Evolutionary conservation across 2,329 filamentous ascomycete species (phyloP).

Genomic region (Paecilomyces sp.): DNA sequence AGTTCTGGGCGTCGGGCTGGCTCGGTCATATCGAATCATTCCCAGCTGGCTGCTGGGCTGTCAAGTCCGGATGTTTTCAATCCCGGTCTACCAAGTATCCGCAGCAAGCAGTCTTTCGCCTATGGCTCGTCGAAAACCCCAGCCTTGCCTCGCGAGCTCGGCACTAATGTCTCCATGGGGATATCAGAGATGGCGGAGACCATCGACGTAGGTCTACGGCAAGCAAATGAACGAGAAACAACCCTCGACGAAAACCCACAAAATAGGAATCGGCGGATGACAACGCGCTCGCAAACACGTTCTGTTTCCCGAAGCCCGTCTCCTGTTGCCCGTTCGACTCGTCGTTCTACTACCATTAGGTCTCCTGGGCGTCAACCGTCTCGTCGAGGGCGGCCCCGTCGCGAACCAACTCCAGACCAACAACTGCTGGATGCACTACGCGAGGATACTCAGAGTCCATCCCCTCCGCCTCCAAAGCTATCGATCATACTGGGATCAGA

Average conservation of each 20-base stretch:
- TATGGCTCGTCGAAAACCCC: slow-evolving; percentile 32
- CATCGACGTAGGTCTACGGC: slow-evolving; percentile 23
- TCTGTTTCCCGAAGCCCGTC: slow-evolving; percentile 2
- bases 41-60: slow-evolving; percentile 6
- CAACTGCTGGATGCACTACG: slow-evolving; percentile 21
- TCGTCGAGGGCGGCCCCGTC: slow-evolving; percentile 15
- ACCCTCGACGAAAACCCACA: slow-evolving; percentile 7
- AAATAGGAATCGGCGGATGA: slow-evolving; percentile 4
- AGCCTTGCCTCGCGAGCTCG: slow-evolving; percentile 26
- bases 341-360: slow-evolving; percentile 3
- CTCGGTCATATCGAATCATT: slow-evolving; percentile 5
- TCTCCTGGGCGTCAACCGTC: slow-evolving; percentile 7
- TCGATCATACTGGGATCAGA: not conserved
- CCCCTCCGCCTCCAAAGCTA: slow-evolving; percentile 8
- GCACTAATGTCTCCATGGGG: slow-evolving; percentile 21
- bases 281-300: slow-evolving; percentile 6
- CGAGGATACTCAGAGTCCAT: slow-evolving; percentile 15
- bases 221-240: slow-evolving; percentile 9
- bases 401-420: slow-evolving; percentile 26
- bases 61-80: slow-evolving; percentile 15
- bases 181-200: slow-evolving; percentile 24
- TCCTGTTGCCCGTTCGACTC: not conserved
- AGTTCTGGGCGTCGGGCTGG: slow-evolving; percentile 11
- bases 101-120: slow-evolving; percentile 32
- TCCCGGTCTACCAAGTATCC: slow-evolving; percentile 27